phyloP scores from a whole-genome alignment of 495 filamentous ascomycete genomes.

The Penicillium tannophilum region DNA sequence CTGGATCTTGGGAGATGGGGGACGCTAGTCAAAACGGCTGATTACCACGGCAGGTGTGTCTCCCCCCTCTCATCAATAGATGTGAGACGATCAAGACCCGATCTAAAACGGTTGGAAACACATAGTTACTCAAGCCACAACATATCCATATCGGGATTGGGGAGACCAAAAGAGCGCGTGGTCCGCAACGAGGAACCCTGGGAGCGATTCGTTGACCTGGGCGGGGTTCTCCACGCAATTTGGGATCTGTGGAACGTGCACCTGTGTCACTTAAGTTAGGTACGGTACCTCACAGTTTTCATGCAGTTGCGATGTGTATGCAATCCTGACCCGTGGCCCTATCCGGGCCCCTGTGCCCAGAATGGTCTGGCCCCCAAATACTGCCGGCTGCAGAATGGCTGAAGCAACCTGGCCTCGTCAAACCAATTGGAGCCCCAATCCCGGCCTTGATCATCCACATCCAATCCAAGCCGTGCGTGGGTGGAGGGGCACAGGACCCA shows the following conservation, averaged over 20 bases:
- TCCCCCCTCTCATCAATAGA: not conserved
- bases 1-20: constrained; percentile 20
- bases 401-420: constrained; percentile 14
- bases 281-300: constrained; percentile 22
- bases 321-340: constrained; percentile 1
- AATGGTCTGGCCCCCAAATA: constrained; percentile 8
- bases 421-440: constrained; percentile 15
- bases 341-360: constrained; percentile 6
- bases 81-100: not conserved
- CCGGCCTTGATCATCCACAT: constrained; percentile 18
- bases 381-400: not conserved
- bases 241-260: constrained; percentile 4
- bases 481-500: constrained; percentile 24
- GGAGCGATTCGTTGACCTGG: not conserved
- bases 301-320: constrained; percentile 10
- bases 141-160: not conserved
- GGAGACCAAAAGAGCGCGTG: constrained; percentile 1
- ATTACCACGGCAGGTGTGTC: constrained; percentile 10
- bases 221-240: constrained; percentile 8
- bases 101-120: constrained; percentile 14
- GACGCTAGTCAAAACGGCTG: constrained; percentile 21
- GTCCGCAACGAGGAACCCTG: constrained; percentile 5
- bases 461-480: constrained; percentile 16
- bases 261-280: constrained; percentile 4
- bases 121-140: constrained; percentile 9